These are phyloP conservation scores for Sphagnum contortum DNA, from an alignment of 225 moss, liverwort and hornwort genomes.

Conservation along the genomic window DNA sequence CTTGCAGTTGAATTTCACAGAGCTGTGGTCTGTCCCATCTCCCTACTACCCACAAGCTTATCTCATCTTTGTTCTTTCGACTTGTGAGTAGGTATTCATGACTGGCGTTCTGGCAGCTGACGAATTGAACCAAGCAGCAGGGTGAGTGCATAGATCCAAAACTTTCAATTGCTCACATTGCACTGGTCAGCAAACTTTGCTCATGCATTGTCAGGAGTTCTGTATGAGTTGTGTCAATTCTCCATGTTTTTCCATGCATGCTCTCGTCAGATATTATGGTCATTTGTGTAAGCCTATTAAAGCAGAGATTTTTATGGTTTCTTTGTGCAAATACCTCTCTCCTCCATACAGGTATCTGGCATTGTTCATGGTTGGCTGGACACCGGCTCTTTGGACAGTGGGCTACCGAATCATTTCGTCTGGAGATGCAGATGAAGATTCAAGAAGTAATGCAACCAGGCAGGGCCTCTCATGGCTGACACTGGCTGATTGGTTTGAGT, in stretches of 20 bases:
- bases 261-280: not conserved
- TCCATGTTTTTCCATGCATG: not conserved
- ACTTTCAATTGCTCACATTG: not conserved
- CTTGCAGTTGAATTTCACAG: too few species aligned
- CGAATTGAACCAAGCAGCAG: constrained; percentile 72
- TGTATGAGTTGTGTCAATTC: constrained; percentile 7
- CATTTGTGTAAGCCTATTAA: too few species aligned
- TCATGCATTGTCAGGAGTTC: too few species aligned
- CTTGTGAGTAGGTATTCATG: constrained; percentile 57
- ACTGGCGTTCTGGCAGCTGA: constrained; percentile 65
- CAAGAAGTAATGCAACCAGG: constrained; percentile 8
- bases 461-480: constrained; percentile 21
- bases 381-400: constrained; percentile 78
- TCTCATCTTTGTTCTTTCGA: not conserved
- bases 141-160: constrained; percentile 25
- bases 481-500: constrained; percentile 25
- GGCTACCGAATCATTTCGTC: constrained; percentile 67
- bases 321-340: too few species aligned
- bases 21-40: too few species aligned
- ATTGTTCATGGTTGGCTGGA: constrained; percentile 88
- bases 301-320: too few species aligned
- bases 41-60: too few species aligned
- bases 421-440: constrained; percentile 50
- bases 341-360: constrained; percentile 62
- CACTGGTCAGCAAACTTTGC: not conserved